These are phyloP conservation scores for Amphichorda felina DNA, from an alignment of 2,329 filamentous ascomycete genomes.

Conservation along the genomic window DNA sequence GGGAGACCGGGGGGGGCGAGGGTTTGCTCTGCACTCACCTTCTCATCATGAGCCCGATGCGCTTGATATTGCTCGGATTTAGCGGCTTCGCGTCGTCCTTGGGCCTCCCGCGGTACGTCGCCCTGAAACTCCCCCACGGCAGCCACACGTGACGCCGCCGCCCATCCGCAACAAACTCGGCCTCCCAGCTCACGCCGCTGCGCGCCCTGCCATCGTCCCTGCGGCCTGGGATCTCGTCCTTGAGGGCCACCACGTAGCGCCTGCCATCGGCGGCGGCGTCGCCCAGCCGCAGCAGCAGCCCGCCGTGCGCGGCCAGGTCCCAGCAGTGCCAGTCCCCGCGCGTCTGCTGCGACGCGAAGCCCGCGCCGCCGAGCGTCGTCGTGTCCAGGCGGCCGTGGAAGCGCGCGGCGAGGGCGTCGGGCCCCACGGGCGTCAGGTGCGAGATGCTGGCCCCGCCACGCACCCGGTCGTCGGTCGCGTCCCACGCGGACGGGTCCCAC, in stretches of 20 bases:
- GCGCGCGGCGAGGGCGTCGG: conserved; percentile 24
- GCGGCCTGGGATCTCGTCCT: conserved; percentile 50
- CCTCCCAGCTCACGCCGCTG: conserved; percentile 63
- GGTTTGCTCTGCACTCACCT: conserved; percentile 39
- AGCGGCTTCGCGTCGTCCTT: conserved; percentile 47
- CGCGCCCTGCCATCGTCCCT: conserved; percentile 57
- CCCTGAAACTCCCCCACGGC: conserved; percentile 51
- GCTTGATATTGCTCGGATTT: conserved; percentile 46
- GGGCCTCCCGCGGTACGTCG: conserved; percentile 62
- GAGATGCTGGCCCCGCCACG: conserved; percentile 58
- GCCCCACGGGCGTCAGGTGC: conserved; percentile 23
- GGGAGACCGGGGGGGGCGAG: not conserved
- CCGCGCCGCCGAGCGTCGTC: conserved; percentile 63
- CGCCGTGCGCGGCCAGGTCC: conserved; percentile 52
- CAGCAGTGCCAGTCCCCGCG: conserved; percentile 24
- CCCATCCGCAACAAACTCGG: conserved; percentile 38
- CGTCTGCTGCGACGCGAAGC: conserved; percentile 68
- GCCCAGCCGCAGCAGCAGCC: conserved; percentile 34
- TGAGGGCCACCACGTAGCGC: conserved; percentile 62
- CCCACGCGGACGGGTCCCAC: conserved; percentile 53
- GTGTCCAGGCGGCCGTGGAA: conserved; percentile 66
- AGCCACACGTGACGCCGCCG: conserved; percentile 32
- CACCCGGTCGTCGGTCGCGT: conserved; percentile 62
- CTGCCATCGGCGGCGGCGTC: conserved; percentile 29
- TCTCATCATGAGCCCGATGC: conserved; percentile 68